Percentiles rank a stretch among this genome's conserved stretches.
Evolutionary conservation across 75 land plant species (phyloP).

Genomic region (Selaginella moellendorffii): DNA sequence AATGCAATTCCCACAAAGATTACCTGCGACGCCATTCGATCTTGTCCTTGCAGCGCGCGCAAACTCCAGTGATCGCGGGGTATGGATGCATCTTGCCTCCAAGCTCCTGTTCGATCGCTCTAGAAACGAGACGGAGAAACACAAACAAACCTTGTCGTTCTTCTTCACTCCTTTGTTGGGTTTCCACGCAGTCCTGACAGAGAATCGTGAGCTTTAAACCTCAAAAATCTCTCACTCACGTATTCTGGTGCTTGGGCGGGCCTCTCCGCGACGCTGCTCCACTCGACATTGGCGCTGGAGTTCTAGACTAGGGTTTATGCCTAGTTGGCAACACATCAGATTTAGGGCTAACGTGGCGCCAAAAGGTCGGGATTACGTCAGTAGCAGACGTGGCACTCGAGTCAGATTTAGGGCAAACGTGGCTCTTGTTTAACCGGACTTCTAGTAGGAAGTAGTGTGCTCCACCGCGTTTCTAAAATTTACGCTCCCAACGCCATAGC

Average conservation of each 20-base stretch:
- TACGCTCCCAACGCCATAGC: too few species aligned
- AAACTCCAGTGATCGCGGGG: slow-evolving; percentile 4
- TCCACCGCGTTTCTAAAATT: too few species aligned
- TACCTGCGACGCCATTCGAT: slow-evolving; percentile 6
- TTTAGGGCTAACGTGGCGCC: too few species aligned
- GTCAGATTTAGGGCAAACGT: too few species aligned
- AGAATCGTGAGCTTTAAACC: neutral
- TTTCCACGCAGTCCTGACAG: slow-evolving; percentile 3
- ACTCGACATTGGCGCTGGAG: neutral
- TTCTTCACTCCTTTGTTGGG: neutral
- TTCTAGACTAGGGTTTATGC: too few species aligned
- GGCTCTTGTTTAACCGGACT: too few species aligned
- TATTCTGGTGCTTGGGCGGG: slow-evolving; percentile 4
- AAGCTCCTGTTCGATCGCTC: neutral
- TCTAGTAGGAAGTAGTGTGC: too few species aligned
- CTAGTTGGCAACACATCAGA: too few species aligned
- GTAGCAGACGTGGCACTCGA: too few species aligned
- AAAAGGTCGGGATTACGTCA: too few species aligned
- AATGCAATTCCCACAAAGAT: neutral
- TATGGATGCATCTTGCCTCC: slow-evolving; percentile 7
- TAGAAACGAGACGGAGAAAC: neutral
- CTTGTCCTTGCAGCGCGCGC: neutral
- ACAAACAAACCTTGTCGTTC: neutral
- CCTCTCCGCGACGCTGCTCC: slow-evolving; percentile 2
- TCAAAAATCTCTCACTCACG: neutral